Percentiles rank a stretch among this genome's conserved stretches.
phyloP scores from a whole-genome alignment of 306 rosid species.

The Citrullus amarus region DNA sequence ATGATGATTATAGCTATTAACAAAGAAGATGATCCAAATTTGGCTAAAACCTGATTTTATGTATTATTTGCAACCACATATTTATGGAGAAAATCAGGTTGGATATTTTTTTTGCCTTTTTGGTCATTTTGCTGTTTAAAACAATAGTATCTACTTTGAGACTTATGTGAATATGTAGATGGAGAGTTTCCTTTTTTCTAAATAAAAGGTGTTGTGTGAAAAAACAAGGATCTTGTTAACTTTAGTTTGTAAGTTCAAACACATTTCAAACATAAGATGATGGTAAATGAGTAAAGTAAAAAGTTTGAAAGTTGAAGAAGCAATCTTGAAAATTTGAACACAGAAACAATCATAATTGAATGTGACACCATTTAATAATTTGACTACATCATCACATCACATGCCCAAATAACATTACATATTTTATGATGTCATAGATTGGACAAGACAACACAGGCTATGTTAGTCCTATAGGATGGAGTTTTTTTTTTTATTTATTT shows the following conservation, averaged over 20 bases:
- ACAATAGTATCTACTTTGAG: not conserved
- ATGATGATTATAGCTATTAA: conserved; percentile 4
- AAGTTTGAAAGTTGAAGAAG: not conserved
- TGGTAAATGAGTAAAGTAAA: not conserved
- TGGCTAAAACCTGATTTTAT: not conserved
- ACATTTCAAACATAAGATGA: not conserved
- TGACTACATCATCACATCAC: conserved; percentile 7
- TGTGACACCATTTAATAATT: not conserved
- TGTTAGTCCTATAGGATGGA: not conserved
- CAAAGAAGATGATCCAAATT: conserved; percentile 4
- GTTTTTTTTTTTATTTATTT: not conserved
- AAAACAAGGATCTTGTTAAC: not conserved
- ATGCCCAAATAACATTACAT: conserved; percentile 8
- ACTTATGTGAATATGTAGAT: not conserved
- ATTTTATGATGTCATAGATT: not conserved
- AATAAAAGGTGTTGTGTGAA: not conserved
- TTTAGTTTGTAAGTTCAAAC: conserved; percentile 1
- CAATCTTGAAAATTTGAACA: not conserved
- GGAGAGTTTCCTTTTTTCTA: not conserved
- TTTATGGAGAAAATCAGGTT: not conserved
- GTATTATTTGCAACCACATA: not conserved
- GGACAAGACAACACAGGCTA: conserved; percentile 2
- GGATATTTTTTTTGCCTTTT: not conserved
- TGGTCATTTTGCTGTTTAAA: not conserved
- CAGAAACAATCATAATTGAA: not conserved